Base-by-base conservation (phyloP, 768 basidiomycete genomes). In the Boletus patriciae region DNA sequence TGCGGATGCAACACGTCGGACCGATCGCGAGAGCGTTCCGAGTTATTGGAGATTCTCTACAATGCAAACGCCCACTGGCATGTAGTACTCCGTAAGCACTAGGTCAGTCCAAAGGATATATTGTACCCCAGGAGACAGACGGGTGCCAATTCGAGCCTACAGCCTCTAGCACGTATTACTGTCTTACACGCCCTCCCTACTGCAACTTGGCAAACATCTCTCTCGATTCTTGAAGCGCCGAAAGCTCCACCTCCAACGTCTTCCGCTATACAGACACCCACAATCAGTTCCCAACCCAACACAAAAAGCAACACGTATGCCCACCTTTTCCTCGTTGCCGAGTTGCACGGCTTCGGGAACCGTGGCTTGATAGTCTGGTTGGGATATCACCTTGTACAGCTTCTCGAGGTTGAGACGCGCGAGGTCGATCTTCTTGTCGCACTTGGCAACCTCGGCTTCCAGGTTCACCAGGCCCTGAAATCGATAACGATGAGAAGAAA, bases 391-490 rank as follows among this genome's bases (percentile, higher is more conserved):
- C 72, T 94, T 95, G 57, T 75, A 62, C 37, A 96, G 75, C 77
- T 97, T 98, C 52, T 87, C 83, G 42, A 90, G 74, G 61, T 83
- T 87, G 49, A 90, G 60, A 50, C 79, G 77, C 3, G 84, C 86
- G 11, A 94, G 75, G 38, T 87, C 83, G 3, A 91, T 80, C 74
- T 95, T 97, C 83, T 97, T 98, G 67, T 92, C 85, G 58, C 88
- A 86, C 73, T 95, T 98, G 40, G 82, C 77, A 44, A 97, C 89
- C 73, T 98, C 96, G 3, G 82, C 84, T 45, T 92, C 87, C 7
- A 96, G 75, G 73, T 98, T 89, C 18, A 99, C 87, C 41, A 95
- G 84, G 25, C 95, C 94, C 94, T 97, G 62, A 16, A 48, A 12
- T 45, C 18, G 29, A 46, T 45, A 46, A 29, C 18, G 29, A 46